Evolutionary conservation across 768 basidiomycete species (phyloP).

Genomic region (Lactifluus volemus): DNA sequence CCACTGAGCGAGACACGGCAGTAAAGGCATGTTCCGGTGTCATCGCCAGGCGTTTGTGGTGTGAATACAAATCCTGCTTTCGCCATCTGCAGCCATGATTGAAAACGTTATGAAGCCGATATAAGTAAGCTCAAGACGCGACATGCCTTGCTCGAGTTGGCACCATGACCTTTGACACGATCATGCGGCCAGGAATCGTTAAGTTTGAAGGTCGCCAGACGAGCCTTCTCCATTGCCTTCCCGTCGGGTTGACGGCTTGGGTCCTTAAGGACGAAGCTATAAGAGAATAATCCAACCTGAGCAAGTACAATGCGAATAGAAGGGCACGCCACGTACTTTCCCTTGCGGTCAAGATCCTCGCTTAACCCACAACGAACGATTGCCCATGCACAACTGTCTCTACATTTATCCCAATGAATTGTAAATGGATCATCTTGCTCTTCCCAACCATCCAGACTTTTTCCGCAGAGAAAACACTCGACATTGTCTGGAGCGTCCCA

Average conservation of each 20-base stretch:
- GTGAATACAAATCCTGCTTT: conserved; percentile 82
- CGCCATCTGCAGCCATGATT: conserved; percentile 53
- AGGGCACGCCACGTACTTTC: conserved; percentile 37
- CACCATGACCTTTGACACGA: conserved; percentile 47
- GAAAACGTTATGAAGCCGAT: background rate
- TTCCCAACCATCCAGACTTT: conserved; percentile 81
- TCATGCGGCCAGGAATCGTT: conserved; percentile 67
- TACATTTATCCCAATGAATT: conserved; percentile 70
- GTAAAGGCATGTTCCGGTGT: conserved; percentile 79
- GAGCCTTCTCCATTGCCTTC: conserved; percentile 63
- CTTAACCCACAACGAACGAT: conserved; percentile 62
- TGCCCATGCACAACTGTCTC: conserved; percentile 70
- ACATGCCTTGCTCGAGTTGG: conserved; percentile 60
- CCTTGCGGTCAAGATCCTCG: conserved; percentile 47
- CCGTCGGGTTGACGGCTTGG: conserved; percentile 55
- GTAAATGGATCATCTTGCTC: conserved; percentile 76
- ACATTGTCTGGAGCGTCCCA: conserved; percentile 65
- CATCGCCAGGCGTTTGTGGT: conserved; percentile 58
- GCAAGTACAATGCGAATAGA: background rate
- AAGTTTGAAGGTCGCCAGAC: conserved; percentile 53
- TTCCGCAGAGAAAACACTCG: conserved; percentile 76
- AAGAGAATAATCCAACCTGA: background rate
- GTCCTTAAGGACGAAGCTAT: conserved; percentile 52
- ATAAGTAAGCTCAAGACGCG: background rate
- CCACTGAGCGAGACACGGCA: conserved; percentile 73